phyloP scores from a whole-genome alignment of 1,284 basidiomycete species.

The Vanrija sp. region DNA sequence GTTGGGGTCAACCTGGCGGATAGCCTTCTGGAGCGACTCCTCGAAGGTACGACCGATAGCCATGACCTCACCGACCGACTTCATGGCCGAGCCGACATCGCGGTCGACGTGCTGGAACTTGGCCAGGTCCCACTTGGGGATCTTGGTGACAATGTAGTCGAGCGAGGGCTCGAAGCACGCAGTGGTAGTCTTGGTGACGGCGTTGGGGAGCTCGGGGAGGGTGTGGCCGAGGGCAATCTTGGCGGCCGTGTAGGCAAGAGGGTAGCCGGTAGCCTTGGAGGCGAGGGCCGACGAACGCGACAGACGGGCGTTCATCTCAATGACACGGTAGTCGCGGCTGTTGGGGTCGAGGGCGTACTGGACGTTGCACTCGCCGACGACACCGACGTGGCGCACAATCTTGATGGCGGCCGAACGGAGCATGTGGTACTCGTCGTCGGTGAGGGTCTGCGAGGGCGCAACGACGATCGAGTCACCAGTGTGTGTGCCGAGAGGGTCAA shows the following conservation, averaged over 20 bases:
- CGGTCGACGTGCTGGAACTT: conserved; percentile 97
- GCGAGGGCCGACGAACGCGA: conserved; percentile 79
- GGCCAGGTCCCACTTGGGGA: conserved; percentile 98
- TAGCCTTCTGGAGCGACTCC: conserved; percentile 97
- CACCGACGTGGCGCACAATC: conserved; percentile 94
- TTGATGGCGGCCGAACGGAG: conserved; percentile 95
- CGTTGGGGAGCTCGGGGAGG: conserved; percentile 95
- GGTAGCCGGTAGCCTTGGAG: conserved; percentile 98
- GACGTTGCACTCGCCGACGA: conserved; percentile 88
- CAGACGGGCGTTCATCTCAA: conserved; percentile 89
- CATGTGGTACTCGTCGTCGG: conserved; percentile 99
- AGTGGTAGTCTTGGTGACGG: conserved; percentile 98
- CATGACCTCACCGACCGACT: conserved; percentile 99
- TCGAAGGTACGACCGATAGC: conserved; percentile 99
- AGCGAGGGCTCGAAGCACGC: conserved; percentile 99
- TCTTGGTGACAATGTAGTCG: conserved; percentile 99
- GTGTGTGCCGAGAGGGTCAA: conserved; percentile 97
- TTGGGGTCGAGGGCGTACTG: conserved; percentile 96
- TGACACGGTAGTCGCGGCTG: conserved; percentile 93
- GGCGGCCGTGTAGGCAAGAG: conserved; percentile 97
- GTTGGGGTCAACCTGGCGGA: conserved; percentile 92
- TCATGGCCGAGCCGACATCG: conserved; percentile 96
- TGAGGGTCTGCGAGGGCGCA: conserved; percentile 94
- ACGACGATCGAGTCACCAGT: conserved; percentile 99
- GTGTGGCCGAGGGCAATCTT: conserved; percentile 99